Percentiles rank a stretch among this genome's conserved stretches.
phyloP scores from a whole-genome alignment of 352 stramenopile species.

The Blastocystis sp. region DNA sequence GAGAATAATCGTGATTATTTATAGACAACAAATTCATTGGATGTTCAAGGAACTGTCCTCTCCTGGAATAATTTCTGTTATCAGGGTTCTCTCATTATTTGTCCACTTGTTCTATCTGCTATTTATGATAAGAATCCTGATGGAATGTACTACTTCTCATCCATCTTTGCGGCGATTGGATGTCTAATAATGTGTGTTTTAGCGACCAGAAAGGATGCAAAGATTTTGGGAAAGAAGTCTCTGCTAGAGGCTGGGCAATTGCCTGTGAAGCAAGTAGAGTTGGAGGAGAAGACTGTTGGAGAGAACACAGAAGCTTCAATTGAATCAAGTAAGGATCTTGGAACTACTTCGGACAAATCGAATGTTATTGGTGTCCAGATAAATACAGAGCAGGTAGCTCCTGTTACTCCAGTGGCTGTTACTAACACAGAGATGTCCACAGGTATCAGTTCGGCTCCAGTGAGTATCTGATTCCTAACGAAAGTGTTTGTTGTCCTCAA shows the following conservation, averaged over 20 bases:
- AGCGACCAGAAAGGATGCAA: background rate
- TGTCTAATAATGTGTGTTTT: background rate
- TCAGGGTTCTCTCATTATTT: background rate
- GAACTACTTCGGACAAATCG: no score
- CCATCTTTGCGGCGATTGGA: background rate
- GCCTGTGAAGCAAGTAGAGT: background rate
- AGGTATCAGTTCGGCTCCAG: no score
- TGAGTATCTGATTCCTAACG: no score
- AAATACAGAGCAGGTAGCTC: no score
- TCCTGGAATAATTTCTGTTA: constrained; percentile 46
- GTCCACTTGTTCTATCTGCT: background rate
- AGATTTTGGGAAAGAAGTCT: background rate
- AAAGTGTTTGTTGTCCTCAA: no score
- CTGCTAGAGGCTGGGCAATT: background rate
- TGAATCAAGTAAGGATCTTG: no score
- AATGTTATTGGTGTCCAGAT: no score
- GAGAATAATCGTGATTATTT: background rate
- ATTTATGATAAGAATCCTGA: background rate
- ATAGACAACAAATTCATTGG: constrained; percentile 10
- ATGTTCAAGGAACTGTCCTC: background rate
- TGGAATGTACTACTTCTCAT: constrained; percentile 41
- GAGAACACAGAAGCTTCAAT: no score
- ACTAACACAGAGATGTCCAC: no score
- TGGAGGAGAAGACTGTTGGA: background rate
- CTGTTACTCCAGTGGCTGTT: no score